These are phyloP conservation scores for Houttuynia cordata DNA, from an alignment of 164 flowering plant species.

Conservation along the genomic window DNA sequence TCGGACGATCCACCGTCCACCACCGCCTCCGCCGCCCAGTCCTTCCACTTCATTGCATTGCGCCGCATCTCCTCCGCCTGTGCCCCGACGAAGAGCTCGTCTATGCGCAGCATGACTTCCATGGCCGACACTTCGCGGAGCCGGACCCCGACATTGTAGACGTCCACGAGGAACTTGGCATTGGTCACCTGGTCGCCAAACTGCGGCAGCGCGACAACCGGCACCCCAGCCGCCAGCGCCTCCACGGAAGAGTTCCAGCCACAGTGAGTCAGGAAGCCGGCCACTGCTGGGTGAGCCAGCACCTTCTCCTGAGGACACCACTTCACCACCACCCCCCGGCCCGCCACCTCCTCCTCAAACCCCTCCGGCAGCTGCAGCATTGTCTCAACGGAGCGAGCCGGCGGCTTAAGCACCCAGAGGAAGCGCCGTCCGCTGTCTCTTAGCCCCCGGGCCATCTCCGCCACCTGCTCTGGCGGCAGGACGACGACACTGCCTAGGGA, in stretches of 20 bases:
- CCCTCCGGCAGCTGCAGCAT: conserved; percentile 37
- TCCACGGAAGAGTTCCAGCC: conserved; percentile 83
- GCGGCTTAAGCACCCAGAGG: conserved; percentile 51
- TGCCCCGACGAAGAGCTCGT: conserved; percentile 33
- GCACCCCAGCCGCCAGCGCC: conserved; percentile 38
- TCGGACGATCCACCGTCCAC: conserved; percentile 67
- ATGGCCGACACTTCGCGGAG: conserved; percentile 30
- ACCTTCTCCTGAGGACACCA: conserved; percentile 67
- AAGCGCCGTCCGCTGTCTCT: conserved; percentile 29
- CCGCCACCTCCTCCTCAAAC: conserved; percentile 33
- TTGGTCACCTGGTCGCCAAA: conserved; percentile 72
- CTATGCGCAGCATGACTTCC: conserved; percentile 42
- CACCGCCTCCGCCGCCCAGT: conserved; percentile 43
- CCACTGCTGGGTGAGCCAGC: conserved; percentile 43
- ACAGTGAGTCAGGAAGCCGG: conserved; percentile 65
- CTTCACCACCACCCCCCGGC: conserved; percentile 43
- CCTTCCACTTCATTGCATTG: conserved; percentile 53
- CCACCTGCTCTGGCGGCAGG: conserved; percentile 35
- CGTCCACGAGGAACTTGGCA: conserved; percentile 52
- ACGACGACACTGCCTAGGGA: conserved; percentile 48
- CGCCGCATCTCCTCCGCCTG: conserved; percentile 45
- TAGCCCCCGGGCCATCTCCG: conserved; percentile 52
- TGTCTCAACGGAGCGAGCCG: conserved; percentile 1
- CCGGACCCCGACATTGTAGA: conserved; percentile 38
- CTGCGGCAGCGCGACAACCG: conserved; percentile 46